Base-by-base conservation (phyloP, 1,284 basidiomycete species). In the Ganoderma lingzhi region DNA sequence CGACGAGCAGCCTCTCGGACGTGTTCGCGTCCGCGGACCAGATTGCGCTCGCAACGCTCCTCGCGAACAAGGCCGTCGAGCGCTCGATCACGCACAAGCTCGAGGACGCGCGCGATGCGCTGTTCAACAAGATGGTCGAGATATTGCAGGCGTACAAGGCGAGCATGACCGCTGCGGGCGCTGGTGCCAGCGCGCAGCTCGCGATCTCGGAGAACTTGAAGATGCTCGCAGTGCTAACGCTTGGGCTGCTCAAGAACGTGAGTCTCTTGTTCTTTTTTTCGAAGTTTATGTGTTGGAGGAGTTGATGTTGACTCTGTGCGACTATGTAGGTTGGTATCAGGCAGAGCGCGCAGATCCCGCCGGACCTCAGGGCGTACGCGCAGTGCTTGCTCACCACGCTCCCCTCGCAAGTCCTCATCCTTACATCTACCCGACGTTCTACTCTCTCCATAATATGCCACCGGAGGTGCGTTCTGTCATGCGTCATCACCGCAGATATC, bases 21-120 rank as follows among this genome's bases (percentile, higher is more conserved):
- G 83, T 99, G 48, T 99, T 96, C 80, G 95, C 95, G 0, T 96
- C 95, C 1, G 97, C 95, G 5, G 98, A 99, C 78, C 96, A 99
- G 79, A 85, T 97, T 48, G 97, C 97, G 1, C 90, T 99, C 70
- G 91, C 92, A 6, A 96, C 96, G 0, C 87, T 96, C 59, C 86
- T 98, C 63, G 94, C 97, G 45, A 97, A 98, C 87, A 99, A 99
- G 85, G 97, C 96, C 8, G 97, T 99, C 53, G 98, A 99, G 82
- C 90, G 96, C 71, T 92, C 92, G 6, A 87, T 97, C 78, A 92
- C 93, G 3, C 92, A 96, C 80, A 96, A 96, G 77, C 85, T 99
- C 39, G 97, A 99, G 81, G 97, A 99, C 77, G 94, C 94, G 23
- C 88, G 98, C 55, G 97, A 98, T 77, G 90, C 93, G n/a, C 82